Base-by-base conservation (phyloP, 2,329 filamentous ascomycete genomes). In the Cryphonectria japonica region DNA sequence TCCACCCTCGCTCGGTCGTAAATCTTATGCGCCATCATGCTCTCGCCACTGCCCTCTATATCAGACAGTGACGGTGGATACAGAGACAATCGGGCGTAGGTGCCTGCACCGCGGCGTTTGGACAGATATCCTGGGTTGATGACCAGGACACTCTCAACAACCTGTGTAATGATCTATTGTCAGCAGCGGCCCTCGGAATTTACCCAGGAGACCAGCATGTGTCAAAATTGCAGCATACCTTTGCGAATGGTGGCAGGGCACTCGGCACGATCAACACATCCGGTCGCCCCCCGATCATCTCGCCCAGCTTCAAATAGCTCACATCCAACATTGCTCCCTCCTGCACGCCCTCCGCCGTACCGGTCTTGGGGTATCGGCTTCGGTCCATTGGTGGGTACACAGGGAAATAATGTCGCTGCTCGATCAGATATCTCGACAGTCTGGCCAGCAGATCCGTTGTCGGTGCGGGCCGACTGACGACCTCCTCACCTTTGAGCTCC, bases 341-440 rank as follows among this genome's bases (percentile, higher is more conserved):
- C 5, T 88, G 89, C 52, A 88, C 76, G 0, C 87, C 88, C 71
- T 87, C 85, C 26, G 83, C 85, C 1, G 87, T 88, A 0, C 89
- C 90, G 0, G 89, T 89, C 78, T 87, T 91, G 41, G 91, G 89
- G 69, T 93, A 82, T 74, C 84, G 88, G 70, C 88, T 85, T 65
- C 94, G 86, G 66, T 92, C 89, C 16, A 90, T 87, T 0, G 95
- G 91, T 7, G 96, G 96, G 78, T 95, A 98, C 0, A 98, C 82
- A 0, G 96, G 96, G 77, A 94, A 94, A 80, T 95, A 98, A 78
- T 96, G 94, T 8, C 95, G 86, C 82, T 98, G 96, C 81, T 97
- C 92, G 70, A 99, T 88, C 26, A 99, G 80, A 75, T 96, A 91
- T 29, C 90, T 87, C 7, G 92, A 89, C 63, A 95, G 81, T n/a